Base-by-base conservation (phyloP, 1,284 basidiomycete species). In the Thecaphora frezii region DNA sequence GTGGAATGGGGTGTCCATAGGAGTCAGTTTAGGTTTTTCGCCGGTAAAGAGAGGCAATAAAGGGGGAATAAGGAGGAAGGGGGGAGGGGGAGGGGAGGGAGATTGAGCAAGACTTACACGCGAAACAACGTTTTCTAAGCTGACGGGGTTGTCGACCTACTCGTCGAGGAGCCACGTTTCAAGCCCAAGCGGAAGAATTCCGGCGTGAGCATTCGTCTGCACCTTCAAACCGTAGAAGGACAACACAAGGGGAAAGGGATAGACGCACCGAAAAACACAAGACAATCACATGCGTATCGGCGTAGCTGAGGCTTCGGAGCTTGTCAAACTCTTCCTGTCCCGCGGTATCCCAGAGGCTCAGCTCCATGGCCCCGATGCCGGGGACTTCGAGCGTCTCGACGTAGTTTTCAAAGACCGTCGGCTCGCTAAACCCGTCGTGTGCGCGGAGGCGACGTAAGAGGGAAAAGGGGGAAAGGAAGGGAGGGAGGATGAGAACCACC, bases 311-410 rank as follows among this genome's bases (percentile, higher is more conserved):
- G 18, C 91, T 91, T 44, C 94, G 85, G 51, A 97, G 81, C 46
- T 91, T 84, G 78, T 96, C 93, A 78, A 97, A 97, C 72, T 97
- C 93, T 82, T 97, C 93, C 80, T 96, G 92, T 23, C 91, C 93
- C 37, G 93, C 93, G 39, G 93, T 97, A 79, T 97, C 94, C 93
- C 93, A 97, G 55, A 97, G 78, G 73, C 90, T 91, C 45, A 97
- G 82, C 76, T 97, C 93, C 28, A 64, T 46, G 25, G 48, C 21
- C 19, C 39, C 39, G 5, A 41, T 21, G 19, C 39, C 39, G 22
- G 21, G 19, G 45, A 97, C 82, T 75, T 97, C 93, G n/a, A 64
- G 46, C 36, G 48, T 33, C 76, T 93, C 89, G 7, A 93, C 90
- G 73, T 93, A 92, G 81, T 93, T 93, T 80, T 94, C 91, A 66